Conservation (phyloP, 2,329 filamentous ascomycete species). For the Nothophaeocryptopus gaeumannii region DNA sequence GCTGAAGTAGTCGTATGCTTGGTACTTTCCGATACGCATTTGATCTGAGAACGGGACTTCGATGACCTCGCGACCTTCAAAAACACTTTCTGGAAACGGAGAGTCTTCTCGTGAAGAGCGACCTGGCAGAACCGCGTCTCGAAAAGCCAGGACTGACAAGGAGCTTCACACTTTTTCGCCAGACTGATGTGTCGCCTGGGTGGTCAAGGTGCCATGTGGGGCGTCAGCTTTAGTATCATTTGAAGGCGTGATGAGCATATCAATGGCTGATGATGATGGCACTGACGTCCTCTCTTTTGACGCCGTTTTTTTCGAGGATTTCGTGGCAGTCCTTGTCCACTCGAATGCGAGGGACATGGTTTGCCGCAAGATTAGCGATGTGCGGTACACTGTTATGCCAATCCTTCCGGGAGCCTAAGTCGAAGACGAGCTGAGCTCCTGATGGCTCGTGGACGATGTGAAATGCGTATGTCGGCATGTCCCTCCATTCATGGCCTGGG, state of each 20-base stretch:
- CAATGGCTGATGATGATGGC: slow-evolving; percentile 45
- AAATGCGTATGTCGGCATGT: slow-evolving; percentile 42
- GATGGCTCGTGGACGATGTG: slow-evolving; percentile 41
- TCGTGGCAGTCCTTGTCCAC: slow-evolving; percentile 27
- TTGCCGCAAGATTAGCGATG: slow-evolving; percentile 22
- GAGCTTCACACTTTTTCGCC: slow-evolving; percentile 37
- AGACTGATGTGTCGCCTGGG: slow-evolving; percentile 29
- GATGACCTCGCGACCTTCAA: slow-evolving; percentile 7
- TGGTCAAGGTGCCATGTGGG: slow-evolving; percentile 25
- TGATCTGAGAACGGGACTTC: slow-evolving; percentile 18
- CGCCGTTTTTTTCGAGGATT: slow-evolving; percentile 34
- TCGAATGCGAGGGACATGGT: slow-evolving; percentile 19
- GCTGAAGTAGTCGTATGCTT: slow-evolving; percentile 41
- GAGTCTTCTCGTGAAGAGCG: slow-evolving; percentile 33
- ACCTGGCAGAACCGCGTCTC: slow-evolving; percentile 32
- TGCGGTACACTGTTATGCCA: slow-evolving; percentile 31
- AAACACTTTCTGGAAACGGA: slow-evolving; percentile 10
- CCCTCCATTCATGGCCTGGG: slow-evolving; percentile 32
- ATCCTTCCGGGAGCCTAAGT: slow-evolving; percentile 40
- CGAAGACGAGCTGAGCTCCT: slow-evolving; percentile 37
- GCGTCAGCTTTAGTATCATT: no score
- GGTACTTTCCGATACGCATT: slow-evolving; percentile 37
- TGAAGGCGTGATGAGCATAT: slow-evolving; percentile 12
- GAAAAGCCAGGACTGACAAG: slow-evolving; percentile 45
- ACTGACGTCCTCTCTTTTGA: slow-evolving; percentile 34